Conservation (phyloP, 495 filamentous ascomycete species). For the Aspergillus ellipticus region DNA sequence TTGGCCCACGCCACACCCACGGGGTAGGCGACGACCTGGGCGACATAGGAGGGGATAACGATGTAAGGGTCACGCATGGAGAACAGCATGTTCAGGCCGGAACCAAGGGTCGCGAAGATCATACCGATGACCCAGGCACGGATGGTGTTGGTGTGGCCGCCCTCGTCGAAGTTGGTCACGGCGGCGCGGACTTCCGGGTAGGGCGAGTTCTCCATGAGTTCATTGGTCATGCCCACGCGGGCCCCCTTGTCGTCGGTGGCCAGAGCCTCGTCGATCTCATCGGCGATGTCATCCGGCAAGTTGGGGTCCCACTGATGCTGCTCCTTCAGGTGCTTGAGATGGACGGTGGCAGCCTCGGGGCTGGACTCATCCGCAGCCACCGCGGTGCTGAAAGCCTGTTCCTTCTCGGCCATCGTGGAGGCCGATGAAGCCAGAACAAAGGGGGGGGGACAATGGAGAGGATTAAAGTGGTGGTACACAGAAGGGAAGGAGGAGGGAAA, state of each 20-base stretch:
- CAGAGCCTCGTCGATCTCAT: slow-evolving; percentile 59
- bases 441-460: not conserved
- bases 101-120: slow-evolving; percentile 61
- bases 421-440: not conserved
- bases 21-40: slow-evolving; percentile 68
- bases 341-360: slow-evolving; percentile 42
- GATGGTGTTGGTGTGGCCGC: slow-evolving; percentile 62
- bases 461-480: not conserved
- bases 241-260: slow-evolving; percentile 49
- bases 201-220: slow-evolving; percentile 62
- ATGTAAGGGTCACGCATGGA: slow-evolving; percentile 64
- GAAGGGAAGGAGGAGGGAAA: not conserved
- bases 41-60: slow-evolving; percentile 62
- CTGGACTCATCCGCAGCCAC: slow-evolving; percentile 29
- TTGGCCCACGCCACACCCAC: slow-evolving; percentile 56
- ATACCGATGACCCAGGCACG: slow-evolving; percentile 72
- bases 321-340: slow-evolving; percentile 47
- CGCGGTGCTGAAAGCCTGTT: slow-evolving; percentile 21
- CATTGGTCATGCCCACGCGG: slow-evolving; percentile 51
- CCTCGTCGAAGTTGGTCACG: slow-evolving; percentile 56
- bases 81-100: slow-evolving; percentile 67
- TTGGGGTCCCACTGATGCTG: slow-evolving; percentile 69
- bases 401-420: slow-evolving; percentile 30
- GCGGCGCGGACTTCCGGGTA: slow-evolving; percentile 58
- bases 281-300: slow-evolving; percentile 56